These are phyloP conservation scores for Talaromyces albobiverticillius DNA, from an alignment of 2,329 filamentous ascomycete genomes.

Conservation along the genomic window DNA sequence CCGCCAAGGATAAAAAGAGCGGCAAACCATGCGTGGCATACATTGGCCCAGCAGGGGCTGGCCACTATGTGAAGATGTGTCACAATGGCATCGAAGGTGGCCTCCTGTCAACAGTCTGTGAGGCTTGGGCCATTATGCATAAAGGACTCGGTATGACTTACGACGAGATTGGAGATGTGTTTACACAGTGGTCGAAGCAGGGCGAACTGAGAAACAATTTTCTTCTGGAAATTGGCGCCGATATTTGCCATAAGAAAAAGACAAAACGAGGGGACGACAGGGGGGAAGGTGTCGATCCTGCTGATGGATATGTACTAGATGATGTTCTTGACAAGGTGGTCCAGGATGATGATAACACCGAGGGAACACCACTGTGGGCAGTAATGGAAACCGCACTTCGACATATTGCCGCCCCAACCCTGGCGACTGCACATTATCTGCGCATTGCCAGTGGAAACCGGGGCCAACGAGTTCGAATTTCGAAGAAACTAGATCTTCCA, in stretches of 20 bases:
- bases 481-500: conserved; percentile 47
- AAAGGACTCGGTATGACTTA: conserved; percentile 57
- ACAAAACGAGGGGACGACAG: conserved; percentile 32
- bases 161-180: conserved; percentile 59
- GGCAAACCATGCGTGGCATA: conserved; percentile 60
- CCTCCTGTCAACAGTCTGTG: conserved; percentile 63
- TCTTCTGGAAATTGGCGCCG: conserved; percentile 60
- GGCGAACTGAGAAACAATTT: conserved; percentile 61
- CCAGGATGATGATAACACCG: conserved; percentile 64
- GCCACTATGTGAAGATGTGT: conserved; percentile 74
- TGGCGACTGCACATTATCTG: conserved; percentile 62
- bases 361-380: conserved; percentile 67
- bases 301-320: conserved; percentile 54
- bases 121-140: conserved; percentile 64
- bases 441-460: conserved; percentile 63
- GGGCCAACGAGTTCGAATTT: conserved; percentile 51
- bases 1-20: conserved; percentile 58
- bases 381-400: conserved; percentile 59
- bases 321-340: conserved; percentile 68
- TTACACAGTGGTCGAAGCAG: conserved; percentile 58
- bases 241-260: conserved; percentile 57
- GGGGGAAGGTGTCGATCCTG: conserved; percentile 30
- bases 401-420: conserved; percentile 63
- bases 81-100: conserved; percentile 73
- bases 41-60: conserved; percentile 61